Base-by-base conservation (phyloP, 768 basidiomycete genomes). In the Hemileccinum impolitum region DNA sequence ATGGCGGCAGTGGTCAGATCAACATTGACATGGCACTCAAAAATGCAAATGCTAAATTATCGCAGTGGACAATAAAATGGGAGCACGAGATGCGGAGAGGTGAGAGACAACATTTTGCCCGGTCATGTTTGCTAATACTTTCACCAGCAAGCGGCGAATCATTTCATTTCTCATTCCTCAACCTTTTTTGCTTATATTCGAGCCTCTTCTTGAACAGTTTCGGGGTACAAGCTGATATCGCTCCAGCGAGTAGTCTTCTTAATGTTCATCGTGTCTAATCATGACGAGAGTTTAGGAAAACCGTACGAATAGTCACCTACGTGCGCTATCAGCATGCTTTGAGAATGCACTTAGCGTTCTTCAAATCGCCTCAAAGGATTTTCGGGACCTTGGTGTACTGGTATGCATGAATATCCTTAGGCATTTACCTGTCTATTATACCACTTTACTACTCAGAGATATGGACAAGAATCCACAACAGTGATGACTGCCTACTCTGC, bases 401-500 rank as follows among this genome's bases (percentile, higher is more conserved):
- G 88, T 87, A 58, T 45, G 84, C 67, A 25, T 34, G 8, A 39
- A 28, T 55, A 80, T 80, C 53, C 46, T 77, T 67, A 9, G 14
- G 21, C 15, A 36, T 47, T 19, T 35, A 23, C 18, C 14, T n/a
- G 10, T 3, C 11, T 30, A 30, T 34, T 37, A 45, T 40, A 47
- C 43, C 35, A 42, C 34, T 39, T 41, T 26, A 38, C 31, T 59
- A 36, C 40, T 44, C 63, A 91, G 89, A 84, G 85, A 39, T 93
- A 92, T 57, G 80, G 85, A 8, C 90, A 92, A 71, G 90, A 92
- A 63, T 85, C 87, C 5, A 81, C 90, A 52, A 84, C 85, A 8
- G 80, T 87, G 39, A 92, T 92, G 90, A 87, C 86, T 17, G 90
- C 88, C 21, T 92, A 92, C 59, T 81, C 86, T 40, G 89, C 90